Conservation (phyloP, 139 green algal species). For the Zygnema circumcarinatum region DNA sequence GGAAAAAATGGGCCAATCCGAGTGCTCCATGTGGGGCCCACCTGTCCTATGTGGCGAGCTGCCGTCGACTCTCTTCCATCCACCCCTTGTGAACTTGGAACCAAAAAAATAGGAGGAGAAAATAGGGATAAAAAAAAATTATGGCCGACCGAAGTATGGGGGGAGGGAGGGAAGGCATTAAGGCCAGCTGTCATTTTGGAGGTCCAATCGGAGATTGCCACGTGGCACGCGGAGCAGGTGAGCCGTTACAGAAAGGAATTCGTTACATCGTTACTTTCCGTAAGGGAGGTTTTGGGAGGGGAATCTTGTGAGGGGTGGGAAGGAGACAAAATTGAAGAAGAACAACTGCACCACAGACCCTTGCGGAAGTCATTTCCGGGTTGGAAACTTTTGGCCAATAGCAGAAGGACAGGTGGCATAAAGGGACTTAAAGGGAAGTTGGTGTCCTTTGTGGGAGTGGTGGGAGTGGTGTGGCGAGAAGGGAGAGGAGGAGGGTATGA, state of each 20-base stretch:
- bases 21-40: background rate
- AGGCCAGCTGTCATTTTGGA: background rate
- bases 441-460: no score
- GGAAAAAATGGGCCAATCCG: background rate
- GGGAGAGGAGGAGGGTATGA: background rate
- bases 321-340: background rate
- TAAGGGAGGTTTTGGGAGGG: background rate
- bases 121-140: background rate
- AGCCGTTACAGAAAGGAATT: background rate
- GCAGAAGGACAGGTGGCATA: background rate
- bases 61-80: background rate
- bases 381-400: no score
- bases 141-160: background rate
- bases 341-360: no score
- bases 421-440: background rate
- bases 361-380: no score
- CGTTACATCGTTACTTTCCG: background rate
- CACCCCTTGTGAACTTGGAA: background rate
- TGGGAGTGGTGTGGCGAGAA: background rate
- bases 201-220: background rate
- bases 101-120: background rate
- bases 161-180: background rate
- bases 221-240: background rate
- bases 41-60: background rate
- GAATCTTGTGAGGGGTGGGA: background rate